Conservation (phyloP, 2,329 filamentous ascomycete genomes). For the Lomentospora prolificans region DNA sequence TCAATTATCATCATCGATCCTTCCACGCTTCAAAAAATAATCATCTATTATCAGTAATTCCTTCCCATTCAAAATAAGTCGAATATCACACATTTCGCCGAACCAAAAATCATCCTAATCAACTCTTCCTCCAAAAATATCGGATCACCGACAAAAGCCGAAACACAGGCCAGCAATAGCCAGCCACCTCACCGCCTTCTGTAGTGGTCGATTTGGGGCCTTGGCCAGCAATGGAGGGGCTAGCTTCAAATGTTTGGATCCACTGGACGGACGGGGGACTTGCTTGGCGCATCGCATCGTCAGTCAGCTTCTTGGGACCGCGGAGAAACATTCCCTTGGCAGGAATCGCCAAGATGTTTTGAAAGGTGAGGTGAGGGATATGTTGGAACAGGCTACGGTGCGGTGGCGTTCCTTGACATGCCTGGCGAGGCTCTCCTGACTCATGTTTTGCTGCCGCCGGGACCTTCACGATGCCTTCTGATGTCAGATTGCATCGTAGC, state of each 20-base stretch:
- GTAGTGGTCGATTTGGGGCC: neutral
- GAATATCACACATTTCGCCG: neutral
- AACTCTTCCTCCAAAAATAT: too few relatives aligned
- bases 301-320: neutral
- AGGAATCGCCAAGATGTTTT: neutral
- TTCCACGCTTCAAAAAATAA: too few relatives aligned
- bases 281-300: neutral
- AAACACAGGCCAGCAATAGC: too few relatives aligned
- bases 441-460: too few relatives aligned
- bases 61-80: too few relatives aligned
- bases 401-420: neutral
- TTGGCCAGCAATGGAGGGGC: neutral
- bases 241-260: neutral
- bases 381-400: neutral
- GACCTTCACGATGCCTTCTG: too few relatives aligned
- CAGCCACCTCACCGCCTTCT: neutral
- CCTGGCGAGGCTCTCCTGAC: too few relatives aligned
- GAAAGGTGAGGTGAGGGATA: neutral
- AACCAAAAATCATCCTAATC: neutral
- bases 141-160: too few relatives aligned
- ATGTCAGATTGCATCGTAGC: too few relatives aligned
- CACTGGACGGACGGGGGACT: neutral
- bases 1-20: too few relatives aligned
- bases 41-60: too few relatives aligned
- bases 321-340: neutral